phyloP scores from a whole-genome alignment of 495 filamentous ascomycete genomes.

The Tuber indicum region DNA sequence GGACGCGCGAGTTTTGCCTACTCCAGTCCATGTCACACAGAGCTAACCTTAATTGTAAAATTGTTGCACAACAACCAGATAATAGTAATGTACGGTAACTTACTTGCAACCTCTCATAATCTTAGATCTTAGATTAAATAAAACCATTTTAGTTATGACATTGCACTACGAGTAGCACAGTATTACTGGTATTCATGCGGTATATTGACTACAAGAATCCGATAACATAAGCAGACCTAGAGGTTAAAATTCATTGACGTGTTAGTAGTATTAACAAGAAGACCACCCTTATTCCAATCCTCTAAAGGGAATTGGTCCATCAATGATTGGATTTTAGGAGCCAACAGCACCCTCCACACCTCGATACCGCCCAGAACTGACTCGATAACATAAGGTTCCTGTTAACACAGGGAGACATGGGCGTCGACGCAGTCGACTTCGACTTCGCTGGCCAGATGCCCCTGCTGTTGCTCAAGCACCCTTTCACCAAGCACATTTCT shows the following conservation, averaged over 20 bases:
- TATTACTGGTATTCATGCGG: not conserved
- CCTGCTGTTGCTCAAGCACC: not conserved
- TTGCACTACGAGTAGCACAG: not conserved
- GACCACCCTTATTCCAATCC: not conserved
- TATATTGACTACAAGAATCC: not conserved
- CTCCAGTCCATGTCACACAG: not conserved
- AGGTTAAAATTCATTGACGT: not conserved
- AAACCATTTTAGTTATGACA: not conserved
- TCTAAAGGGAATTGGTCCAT: not conserved
- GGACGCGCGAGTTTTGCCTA: not conserved
- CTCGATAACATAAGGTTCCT: not conserved
- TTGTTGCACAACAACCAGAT: not conserved
- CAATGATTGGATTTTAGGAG: not conserved
- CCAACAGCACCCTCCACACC: not conserved
- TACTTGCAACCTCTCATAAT: not conserved
- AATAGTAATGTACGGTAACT: not conserved
- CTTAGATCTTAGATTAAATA: not conserved
- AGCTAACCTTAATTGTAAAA: not conserved
- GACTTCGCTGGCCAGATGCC: not conserved
- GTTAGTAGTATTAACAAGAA: not conserved
- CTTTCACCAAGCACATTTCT: not conserved
- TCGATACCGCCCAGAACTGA: not conserved
- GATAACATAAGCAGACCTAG: not conserved
- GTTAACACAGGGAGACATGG: not conserved
- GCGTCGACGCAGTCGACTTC: not conserved